A percentile compares a stretch with the other conserved stretches of the same genome.
Conservation (phyloP, 2,329 filamentous ascomycete genomes). For the Sclerotiophoma versabilis region DNA sequence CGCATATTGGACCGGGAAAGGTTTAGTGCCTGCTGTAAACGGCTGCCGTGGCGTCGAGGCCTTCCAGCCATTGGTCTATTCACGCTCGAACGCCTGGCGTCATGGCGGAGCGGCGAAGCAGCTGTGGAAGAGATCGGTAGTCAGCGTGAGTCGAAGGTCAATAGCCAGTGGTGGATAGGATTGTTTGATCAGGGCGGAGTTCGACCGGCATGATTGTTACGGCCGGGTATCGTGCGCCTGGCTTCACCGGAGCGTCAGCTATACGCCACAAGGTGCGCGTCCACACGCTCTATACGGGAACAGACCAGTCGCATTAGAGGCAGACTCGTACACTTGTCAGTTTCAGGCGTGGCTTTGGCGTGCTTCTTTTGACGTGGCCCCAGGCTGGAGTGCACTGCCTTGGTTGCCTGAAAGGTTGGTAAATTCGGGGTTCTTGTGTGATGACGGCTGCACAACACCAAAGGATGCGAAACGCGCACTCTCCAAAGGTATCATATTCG, state of each 20-base stretch:
- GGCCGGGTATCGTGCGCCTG: conserved; percentile 1
- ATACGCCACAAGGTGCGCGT: background rate
- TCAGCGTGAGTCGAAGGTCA: conserved; percentile 2
- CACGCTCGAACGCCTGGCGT: conserved; percentile 2
- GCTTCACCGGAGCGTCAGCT: conserved; percentile 10
- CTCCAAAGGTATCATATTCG: too few species aligned
- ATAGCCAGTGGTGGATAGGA: background rate
- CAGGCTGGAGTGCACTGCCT: conserved; percentile 19
- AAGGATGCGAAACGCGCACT: background rate
- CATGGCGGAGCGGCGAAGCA: conserved; percentile 20
- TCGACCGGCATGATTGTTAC: conserved; percentile 2
- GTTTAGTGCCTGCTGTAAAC: conserved; percentile 5
- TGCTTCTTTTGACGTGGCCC: conserved; percentile 16
- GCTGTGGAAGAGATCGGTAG: background rate
- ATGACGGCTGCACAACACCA: background rate
- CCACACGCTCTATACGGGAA: background rate
- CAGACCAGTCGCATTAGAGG: background rate
- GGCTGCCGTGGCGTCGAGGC: background rate
- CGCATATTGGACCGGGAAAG: conserved; percentile 11
- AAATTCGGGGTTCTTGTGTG: background rate
- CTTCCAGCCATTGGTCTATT: conserved; percentile 11
- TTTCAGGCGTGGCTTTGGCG: conserved; percentile 6
- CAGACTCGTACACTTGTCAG: background rate
- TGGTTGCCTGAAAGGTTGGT: conserved; percentile 9
- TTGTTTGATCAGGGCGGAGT: background rate